These are phyloP conservation scores for Allium sativum DNA, from an alignment of 106 monocot genomes.

Conservation along the genomic window DNA sequence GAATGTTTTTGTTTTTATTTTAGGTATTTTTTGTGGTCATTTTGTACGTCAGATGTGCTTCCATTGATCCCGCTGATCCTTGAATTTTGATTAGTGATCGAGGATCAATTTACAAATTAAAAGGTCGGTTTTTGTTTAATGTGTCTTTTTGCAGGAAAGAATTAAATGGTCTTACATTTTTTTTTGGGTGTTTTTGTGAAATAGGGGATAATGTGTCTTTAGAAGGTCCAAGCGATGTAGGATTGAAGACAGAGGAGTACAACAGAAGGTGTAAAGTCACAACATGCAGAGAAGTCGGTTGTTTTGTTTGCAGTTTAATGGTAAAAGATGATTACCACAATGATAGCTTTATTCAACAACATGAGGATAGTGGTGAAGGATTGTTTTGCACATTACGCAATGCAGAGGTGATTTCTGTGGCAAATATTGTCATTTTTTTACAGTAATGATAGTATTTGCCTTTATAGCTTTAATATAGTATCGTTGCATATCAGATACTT, in stretches of 20 bases:
- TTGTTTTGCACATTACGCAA: slow-evolving; percentile 75
- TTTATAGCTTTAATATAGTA: no score
- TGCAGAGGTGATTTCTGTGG: slow-evolving; percentile 34
- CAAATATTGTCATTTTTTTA: no score
- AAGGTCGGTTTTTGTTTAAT: slow-evolving; percentile 2
- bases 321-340: slow-evolving; percentile 53
- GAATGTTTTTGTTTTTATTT: slow-evolving; percentile 5
- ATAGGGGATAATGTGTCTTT: slow-evolving; percentile 13
- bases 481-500: no score
- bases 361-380: slow-evolving; percentile 29
- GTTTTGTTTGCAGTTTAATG: slow-evolving; percentile 34
- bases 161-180: no score
- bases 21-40: slow-evolving; percentile 60
- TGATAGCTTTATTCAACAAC: slow-evolving; percentile 16
- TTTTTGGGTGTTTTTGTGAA: neutral
- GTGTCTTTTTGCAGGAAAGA: no score
- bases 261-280: slow-evolving; percentile 5
- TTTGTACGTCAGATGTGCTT: slow-evolving; percentile 72
- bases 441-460: no score
- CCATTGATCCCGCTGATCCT: slow-evolving; percentile 72
- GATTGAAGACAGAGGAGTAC: slow-evolving; percentile 10
- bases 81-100: slow-evolving; percentile 27
- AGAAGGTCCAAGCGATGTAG: slow-evolving; percentile 20
- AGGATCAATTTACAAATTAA: slow-evolving; percentile 17
- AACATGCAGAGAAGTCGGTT: slow-evolving; percentile 14